These are phyloP conservation scores for Chytriomyces sp. DNA, from an alignment of 192 early-diverging fungal genomes.

Conservation along the genomic window DNA sequence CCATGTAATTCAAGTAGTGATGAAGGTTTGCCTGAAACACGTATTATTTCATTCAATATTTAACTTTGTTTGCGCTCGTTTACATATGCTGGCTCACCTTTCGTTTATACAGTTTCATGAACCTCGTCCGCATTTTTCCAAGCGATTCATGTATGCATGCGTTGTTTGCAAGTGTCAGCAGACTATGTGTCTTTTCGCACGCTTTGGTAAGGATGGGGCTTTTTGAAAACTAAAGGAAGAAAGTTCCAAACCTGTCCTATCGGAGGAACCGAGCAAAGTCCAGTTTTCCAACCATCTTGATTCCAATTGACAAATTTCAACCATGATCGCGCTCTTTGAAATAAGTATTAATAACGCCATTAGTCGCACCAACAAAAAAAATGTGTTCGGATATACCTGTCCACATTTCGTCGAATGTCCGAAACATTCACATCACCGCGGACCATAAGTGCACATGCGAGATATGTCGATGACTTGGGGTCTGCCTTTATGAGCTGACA, in stretches of 20 bases:
- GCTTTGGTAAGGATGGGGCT: not conserved
- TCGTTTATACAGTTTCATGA: slow-evolving; percentile 56
- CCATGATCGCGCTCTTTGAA: slow-evolving; percentile 44
- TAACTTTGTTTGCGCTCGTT: slow-evolving; percentile 12
- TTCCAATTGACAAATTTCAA: slow-evolving; percentile 63
- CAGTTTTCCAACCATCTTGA: slow-evolving; percentile 64
- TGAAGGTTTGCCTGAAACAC: slow-evolving; percentile 60
- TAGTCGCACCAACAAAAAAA: not conserved
- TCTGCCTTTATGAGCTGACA: slow-evolving; percentile 59
- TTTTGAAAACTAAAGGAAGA: slow-evolving; percentile 15
- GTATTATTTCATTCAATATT: not conserved
- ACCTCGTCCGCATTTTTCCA: slow-evolving; percentile 40
- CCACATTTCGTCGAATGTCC: slow-evolving; percentile 63
- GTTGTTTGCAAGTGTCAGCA: slow-evolving; percentile 61
- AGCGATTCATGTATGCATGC: slow-evolving; percentile 47
- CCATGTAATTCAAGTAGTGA: slow-evolving; percentile 59
- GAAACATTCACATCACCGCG: slow-evolving; percentile 59
- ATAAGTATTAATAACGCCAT: not conserved
- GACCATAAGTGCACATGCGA: slow-evolving; percentile 58
- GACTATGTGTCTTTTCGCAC: slow-evolving; percentile 37
- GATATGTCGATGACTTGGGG: slow-evolving; percentile 48
- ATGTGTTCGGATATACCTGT: slow-evolving; percentile 46
- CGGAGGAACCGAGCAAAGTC: slow-evolving; percentile 57
- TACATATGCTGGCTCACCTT: slow-evolving; percentile 40
- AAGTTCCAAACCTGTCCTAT: slow-evolving; percentile 50